A percentile compares a stretch with the other conserved stretches of the same genome.
Conservation (phyloP, 2,329 filamentous ascomycete species). For the Cordyceps pruinosa region DNA sequence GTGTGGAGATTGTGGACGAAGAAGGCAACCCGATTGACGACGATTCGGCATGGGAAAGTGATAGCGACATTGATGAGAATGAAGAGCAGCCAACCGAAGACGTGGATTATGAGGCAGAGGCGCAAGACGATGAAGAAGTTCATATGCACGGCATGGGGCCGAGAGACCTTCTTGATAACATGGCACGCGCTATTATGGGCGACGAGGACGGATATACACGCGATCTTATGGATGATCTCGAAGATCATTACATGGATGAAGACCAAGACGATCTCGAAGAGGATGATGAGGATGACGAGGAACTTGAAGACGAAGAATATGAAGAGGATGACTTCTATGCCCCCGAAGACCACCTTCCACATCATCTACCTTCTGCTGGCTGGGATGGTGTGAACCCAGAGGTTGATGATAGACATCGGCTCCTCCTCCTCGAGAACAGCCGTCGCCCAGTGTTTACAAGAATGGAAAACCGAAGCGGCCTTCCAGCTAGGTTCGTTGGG, state of each 20-base stretch:
- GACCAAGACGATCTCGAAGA: constrained; percentile 53
- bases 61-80: constrained; percentile 49
- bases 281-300: constrained; percentile 62
- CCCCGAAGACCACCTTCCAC: constrained; percentile 39
- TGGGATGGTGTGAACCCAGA: constrained; percentile 53
- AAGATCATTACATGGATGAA: constrained; percentile 48
- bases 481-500: constrained; percentile 47
- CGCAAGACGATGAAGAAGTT: constrained; percentile 48
- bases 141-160: constrained; percentile 40
- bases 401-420: constrained; percentile 39
- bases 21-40: constrained; percentile 53
- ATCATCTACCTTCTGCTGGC: constrained; percentile 43
- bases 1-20: constrained; percentile 56
- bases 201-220: constrained; percentile 46
- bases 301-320: constrained; percentile 61
- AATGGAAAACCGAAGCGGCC: constrained; percentile 46
- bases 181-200: constrained; percentile 49
- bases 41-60: constrained; percentile 56
- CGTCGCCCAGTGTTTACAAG: constrained; percentile 29
- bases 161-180: constrained; percentile 41
- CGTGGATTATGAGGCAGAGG: constrained; percentile 48
- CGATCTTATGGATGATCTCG: constrained; percentile 44
- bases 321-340: constrained; percentile 51
- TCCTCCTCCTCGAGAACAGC: constrained; percentile 46
- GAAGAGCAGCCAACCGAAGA: constrained; percentile 47